Evolutionary conservation across 768 basidiomycete species (phyloP).

Genomic region (Crepidotus variabilis): DNA sequence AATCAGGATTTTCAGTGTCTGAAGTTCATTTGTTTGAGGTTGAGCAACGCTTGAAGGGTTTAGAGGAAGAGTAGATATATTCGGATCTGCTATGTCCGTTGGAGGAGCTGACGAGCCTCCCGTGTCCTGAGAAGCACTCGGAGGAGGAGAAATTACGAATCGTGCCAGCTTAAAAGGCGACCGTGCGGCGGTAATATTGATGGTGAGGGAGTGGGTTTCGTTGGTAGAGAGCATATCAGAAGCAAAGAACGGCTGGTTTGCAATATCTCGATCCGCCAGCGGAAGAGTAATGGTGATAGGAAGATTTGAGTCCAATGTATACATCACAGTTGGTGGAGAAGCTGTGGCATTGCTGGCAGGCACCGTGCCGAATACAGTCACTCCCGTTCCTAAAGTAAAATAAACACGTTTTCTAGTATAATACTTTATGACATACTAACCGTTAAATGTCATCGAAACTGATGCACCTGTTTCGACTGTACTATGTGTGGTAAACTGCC

Average conservation of each 20-base stretch:
- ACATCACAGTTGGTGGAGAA: slow-evolving; percentile 36
- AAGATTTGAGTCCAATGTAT: slow-evolving; percentile 29
- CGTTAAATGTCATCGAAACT: slow-evolving; percentile 33
- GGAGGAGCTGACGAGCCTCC: background rate
- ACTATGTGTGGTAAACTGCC: slow-evolving; percentile 30
- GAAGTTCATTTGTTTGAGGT: background rate
- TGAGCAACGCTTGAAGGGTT: background rate
- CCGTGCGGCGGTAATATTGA: slow-evolving; percentile 30
- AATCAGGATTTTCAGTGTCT: slow-evolving; percentile 7
- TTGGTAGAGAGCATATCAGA: slow-evolving; percentile 15
- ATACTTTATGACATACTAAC: slow-evolving; percentile 18
- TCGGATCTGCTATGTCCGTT: slow-evolving; percentile 12
- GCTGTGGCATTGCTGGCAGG: slow-evolving; percentile 31
- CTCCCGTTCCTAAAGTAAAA: slow-evolving; percentile 33
- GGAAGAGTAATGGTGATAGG: slow-evolving; percentile 35
- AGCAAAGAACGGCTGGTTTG: slow-evolving; percentile 41
- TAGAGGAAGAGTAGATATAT: background rate
- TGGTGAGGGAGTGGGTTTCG: slow-evolving; percentile 31
- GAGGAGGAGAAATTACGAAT: slow-evolving; percentile 27
- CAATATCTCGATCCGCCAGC: slow-evolving; percentile 24
- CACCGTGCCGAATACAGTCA: slow-evolving; percentile 43
- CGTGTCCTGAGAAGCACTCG: slow-evolving; percentile 10
- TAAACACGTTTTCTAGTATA: background rate
- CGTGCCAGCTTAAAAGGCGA: slow-evolving; percentile 37
- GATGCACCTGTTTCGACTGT: slow-evolving; percentile 28